Conservation (phyloP, 371 early-diverging fungal genomes). For the Phascolomyces articulosus region DNA sequence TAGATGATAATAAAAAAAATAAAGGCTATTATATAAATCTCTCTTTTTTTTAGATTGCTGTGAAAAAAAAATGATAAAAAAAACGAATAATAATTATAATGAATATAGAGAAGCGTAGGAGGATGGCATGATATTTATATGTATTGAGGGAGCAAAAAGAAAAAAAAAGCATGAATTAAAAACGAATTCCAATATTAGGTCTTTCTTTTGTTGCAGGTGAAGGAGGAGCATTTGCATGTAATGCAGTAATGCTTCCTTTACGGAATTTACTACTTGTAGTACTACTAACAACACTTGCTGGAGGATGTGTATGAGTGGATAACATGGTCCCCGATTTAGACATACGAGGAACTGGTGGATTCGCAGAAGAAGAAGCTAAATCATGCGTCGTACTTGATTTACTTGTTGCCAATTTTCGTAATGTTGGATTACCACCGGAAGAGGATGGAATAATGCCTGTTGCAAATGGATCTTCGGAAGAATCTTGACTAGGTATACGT, state of each 20-base stretch:
- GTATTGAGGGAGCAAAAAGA: too few relatives aligned
- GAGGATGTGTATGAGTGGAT: slow-evolving; percentile 8
- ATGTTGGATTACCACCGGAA: not conserved
- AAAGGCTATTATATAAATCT: too few relatives aligned
- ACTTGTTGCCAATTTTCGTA: slow-evolving; percentile 14
- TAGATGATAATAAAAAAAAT: too few relatives aligned
- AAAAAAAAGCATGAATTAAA: not conserved
- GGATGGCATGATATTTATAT: too few relatives aligned
- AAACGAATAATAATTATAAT: too few relatives aligned
- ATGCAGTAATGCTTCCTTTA: not conserved
- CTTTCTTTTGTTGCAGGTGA: not conserved
- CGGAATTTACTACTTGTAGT: not conserved
- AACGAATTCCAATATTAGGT: slow-evolving; percentile 4
- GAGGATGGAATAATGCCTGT: too few relatives aligned
- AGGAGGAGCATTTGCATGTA: not conserved
- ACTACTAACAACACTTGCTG: not conserved
- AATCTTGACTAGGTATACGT: not conserved
- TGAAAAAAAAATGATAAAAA: too few relatives aligned
- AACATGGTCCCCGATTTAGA: slow-evolving; percentile 21
- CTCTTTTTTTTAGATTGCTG: too few relatives aligned
- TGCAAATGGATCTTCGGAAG: not conserved
- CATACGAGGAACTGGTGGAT: slow-evolving; percentile 17
- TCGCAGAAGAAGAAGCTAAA: not conserved
- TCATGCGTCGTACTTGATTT: slow-evolving; percentile 18
- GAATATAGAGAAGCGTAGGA: too few relatives aligned